A percentile compares a stretch with the other conserved stretches of the same genome.
phyloP scores from a whole-genome alignment of 78 protist species.

The Ministeria vibrans region DNA sequence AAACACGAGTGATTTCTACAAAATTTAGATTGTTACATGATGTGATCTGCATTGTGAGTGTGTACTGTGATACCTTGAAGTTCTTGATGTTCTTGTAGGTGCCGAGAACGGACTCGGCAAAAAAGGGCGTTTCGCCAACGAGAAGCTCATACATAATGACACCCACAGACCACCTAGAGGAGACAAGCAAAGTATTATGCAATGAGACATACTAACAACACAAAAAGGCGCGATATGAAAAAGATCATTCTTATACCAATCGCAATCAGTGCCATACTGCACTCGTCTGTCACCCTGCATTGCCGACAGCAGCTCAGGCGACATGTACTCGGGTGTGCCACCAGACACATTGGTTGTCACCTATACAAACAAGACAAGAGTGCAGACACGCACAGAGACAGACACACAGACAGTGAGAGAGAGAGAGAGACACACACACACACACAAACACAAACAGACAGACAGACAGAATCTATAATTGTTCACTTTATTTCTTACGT shows the following conservation, averaged over 20 bases:
- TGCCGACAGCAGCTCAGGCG: conserved; percentile 57
- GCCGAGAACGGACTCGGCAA: background rate
- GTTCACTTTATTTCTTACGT: too few relatives aligned
- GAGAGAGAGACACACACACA: too few relatives aligned
- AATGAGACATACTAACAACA: too few relatives aligned
- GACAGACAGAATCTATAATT: too few relatives aligned
- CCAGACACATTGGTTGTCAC: conserved; percentile 17
- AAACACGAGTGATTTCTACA: too few relatives aligned
- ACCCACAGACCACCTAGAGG: conserved; percentile 80
- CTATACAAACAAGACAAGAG: background rate
- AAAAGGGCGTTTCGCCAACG: conserved; percentile 69
- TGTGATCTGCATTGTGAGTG: too few relatives aligned
- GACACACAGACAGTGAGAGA: too few relatives aligned
- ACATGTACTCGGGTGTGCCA: conserved; percentile 77
- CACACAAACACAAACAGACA: too few relatives aligned
- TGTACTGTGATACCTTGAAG: background rate
- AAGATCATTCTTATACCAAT: too few relatives aligned
- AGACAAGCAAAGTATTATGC: too few relatives aligned
- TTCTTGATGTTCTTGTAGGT: conserved; percentile 3
- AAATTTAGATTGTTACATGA: too few relatives aligned
- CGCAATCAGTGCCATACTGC: conserved; percentile 57
- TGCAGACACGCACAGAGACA: background rate
- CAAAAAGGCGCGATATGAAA: too few relatives aligned
- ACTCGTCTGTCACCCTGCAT: background rate
- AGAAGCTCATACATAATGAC: conserved; percentile 73